Percentiles rank a stretch among this genome's conserved stretches.
Evolutionary conservation across 176 grass and related monocot genomes (phyloP).

Genomic region (Phragmites australis): DNA sequence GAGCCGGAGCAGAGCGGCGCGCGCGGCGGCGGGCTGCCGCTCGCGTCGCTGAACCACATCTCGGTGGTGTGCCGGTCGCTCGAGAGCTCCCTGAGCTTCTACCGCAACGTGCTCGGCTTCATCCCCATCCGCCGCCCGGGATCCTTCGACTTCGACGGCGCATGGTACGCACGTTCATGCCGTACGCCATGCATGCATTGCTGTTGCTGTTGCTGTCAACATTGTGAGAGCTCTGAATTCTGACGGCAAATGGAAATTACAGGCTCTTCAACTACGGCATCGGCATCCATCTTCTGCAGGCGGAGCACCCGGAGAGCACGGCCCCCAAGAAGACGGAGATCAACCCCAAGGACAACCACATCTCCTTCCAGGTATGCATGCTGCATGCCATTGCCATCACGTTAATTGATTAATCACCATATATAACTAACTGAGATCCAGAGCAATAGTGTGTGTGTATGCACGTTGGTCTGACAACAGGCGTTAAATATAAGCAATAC

Average conservation of each 20-base stretch:
- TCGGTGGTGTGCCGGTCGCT: constrained; percentile 77
- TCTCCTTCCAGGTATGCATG: constrained; percentile 67
- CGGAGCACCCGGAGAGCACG: constrained; percentile 53
- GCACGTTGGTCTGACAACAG: no score
- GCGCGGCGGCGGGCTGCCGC: constrained; percentile 43
- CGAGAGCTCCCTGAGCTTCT: constrained; percentile 62
- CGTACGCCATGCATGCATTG: constrained; percentile 1
- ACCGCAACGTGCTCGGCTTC: constrained; percentile 86
- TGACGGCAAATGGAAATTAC: not conserved
- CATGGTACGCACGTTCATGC: no score
- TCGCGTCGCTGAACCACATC: constrained; percentile 83
- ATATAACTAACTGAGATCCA: no score
- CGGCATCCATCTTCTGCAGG: constrained; percentile 78
- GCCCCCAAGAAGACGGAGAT: constrained; percentile 65
- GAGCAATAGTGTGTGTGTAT: no score
- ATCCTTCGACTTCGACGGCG: constrained; percentile 78
- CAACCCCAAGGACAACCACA: constrained; percentile 92
- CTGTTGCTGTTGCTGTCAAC: not conserved
- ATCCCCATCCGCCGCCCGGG: constrained; percentile 57
- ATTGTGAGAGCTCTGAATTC: not conserved
- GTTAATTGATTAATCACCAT: no score
- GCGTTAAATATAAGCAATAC: no score
- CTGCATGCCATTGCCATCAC: no score
- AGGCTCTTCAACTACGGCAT: constrained; percentile 92
- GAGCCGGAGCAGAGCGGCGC: constrained; percentile 12